A percentile compares a stretch with the other conserved stretches of the same genome.
phyloP scores from a whole-genome alignment of 2,329 filamentous ascomycete genomes.

The Ascochyta viciae-villosae region DNA sequence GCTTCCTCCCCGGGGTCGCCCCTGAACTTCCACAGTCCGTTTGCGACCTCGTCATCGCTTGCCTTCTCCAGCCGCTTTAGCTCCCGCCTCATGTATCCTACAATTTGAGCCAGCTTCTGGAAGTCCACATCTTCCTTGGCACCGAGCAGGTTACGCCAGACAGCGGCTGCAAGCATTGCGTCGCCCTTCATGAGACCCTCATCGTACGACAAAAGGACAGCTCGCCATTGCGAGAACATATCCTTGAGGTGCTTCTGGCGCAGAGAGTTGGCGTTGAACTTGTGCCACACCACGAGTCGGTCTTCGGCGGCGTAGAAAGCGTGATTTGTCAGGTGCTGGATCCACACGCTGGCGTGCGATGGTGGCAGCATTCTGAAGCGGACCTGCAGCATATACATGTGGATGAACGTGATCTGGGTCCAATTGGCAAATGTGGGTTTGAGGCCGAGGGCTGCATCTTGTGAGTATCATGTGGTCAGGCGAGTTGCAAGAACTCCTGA shows the following conservation, averaged over 20 bases:
- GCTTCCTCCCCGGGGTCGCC: constrained; percentile 53
- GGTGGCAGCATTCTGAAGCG: constrained; percentile 80
- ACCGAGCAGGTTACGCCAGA: constrained; percentile 95
- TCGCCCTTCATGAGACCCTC: constrained; percentile 81
- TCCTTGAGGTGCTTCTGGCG: constrained; percentile 77
- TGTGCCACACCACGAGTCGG: constrained; percentile 82
- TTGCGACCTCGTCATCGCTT: constrained; percentile 59
- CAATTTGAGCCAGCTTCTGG: constrained; percentile 65
- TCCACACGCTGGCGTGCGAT: constrained; percentile 75
- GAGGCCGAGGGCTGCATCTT: constrained; percentile 72
- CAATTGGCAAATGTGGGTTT: constrained; percentile 91
- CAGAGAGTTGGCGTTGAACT: constrained; percentile 62
- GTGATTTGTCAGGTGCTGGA: constrained; percentile 90
- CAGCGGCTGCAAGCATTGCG: constrained; percentile 76
- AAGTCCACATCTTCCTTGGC: constrained; percentile 69
- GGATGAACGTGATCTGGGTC: constrained; percentile 94
- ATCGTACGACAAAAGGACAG: constrained; percentile 82
- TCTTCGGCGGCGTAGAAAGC: constrained; percentile 92
- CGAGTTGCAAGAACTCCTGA: background rate
- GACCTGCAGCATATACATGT: constrained; percentile 90
- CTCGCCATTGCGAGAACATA: constrained; percentile 91
- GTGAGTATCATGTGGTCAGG: constrained; percentile 16
- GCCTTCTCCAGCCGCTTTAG: constrained; percentile 62
- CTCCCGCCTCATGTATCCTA: constrained; percentile 68
- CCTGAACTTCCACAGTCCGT: constrained; percentile 58